phyloP scores from a whole-genome alignment of 768 basidiomycete genomes.

The Fomitopsis serialis region DNA sequence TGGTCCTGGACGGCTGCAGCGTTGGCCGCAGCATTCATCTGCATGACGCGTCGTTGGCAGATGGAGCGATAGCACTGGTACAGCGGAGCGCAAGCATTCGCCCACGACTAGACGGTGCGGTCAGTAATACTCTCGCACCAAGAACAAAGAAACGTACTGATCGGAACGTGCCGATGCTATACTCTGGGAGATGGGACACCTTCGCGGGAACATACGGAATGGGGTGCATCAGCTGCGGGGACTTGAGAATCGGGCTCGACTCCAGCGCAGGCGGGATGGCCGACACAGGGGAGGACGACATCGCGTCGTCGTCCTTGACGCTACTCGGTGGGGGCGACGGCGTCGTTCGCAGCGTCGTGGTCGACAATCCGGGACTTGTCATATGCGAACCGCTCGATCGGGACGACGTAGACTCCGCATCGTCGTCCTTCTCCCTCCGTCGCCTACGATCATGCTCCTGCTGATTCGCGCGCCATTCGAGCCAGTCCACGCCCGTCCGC shows the following conservation, averaged over 20 bases:
- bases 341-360: slow-evolving; percentile 72
- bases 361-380: slow-evolving; percentile 72
- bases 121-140: slow-evolving; percentile 1
- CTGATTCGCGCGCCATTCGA: slow-evolving; percentile 39
- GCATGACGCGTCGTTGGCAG: slow-evolving; percentile 60
- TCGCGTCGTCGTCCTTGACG: slow-evolving; percentile 28
- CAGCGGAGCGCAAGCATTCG: slow-evolving; percentile 65
- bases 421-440: slow-evolving; percentile 34
- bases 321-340: slow-evolving; percentile 63
- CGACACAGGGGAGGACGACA: slow-evolving; percentile 18
- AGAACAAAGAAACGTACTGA: slow-evolving; percentile 34
- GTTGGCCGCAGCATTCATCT: slow-evolving; percentile 39
- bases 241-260: slow-evolving; percentile 56
- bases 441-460: slow-evolving; percentile 16
- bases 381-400: slow-evolving; percentile 48
- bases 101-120: slow-evolving; percentile 49
- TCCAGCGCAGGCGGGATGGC: slow-evolving; percentile 27
- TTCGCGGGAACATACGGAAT: slow-evolving; percentile 68
- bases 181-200: slow-evolving; percentile 46
- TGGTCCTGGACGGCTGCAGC: slow-evolving; percentile 18
- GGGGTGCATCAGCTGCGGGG: slow-evolving; percentile 54
- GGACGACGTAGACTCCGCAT: slow-evolving; percentile 45
- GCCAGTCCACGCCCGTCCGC: slow-evolving; percentile 73
- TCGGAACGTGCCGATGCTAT: slow-evolving; percentile 54
- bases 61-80: slow-evolving; percentile 72